Evolutionary conservation across 208 protist genomes (phyloP), one percentile per base, ranked within the genome.

Genomic region (Acanthamoeba sp.): DNA sequence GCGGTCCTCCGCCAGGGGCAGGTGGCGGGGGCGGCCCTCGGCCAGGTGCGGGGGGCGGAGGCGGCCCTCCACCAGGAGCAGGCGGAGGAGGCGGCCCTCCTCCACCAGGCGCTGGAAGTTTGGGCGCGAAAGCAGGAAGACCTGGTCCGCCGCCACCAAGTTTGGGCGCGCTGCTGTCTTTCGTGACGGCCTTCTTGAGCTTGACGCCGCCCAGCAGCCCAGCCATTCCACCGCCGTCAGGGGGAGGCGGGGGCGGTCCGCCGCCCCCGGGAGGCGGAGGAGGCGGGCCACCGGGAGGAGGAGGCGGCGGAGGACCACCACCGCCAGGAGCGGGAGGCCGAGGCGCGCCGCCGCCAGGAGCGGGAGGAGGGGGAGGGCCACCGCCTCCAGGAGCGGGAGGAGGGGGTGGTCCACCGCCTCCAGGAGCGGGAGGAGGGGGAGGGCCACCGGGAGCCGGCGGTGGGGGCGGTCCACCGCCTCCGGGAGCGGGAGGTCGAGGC

Each of bases 151-250:
- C 55, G 6, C 55, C 55, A 62, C 10, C 55, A 55, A 16, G 16
- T 76, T 76, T 76, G 32, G 66, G 66, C 66, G 66, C 66, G 66
- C 66, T 76, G 66, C 29, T 76, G 34, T 76, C 66, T 20, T 76
- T 76, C 32, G 66, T 76, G 7, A 76, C 66, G 66, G 66, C 66
- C 29, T 76, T 76, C 66, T 76, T 76, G 66, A 76, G 66, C 66
- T 76, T 76, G 32, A 76, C 66, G 10, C 66, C 66, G 27, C 66
- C 66, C 34, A 76, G 18, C 66, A 76, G 2, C 3, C 20, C 7
- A 32, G 66, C 66, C 2, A 76, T 76, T 50, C 12, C 45, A 50
- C 20, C n/a, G 16, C 20, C 4, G 36, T 9, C 16, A 45, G 69
- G 16, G 10, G 69, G 69, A 5, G 69, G 69, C 16, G 69, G 69